Base-by-base conservation (phyloP, 495 filamentous ascomycete species). In the Talaromyces liani region DNA sequence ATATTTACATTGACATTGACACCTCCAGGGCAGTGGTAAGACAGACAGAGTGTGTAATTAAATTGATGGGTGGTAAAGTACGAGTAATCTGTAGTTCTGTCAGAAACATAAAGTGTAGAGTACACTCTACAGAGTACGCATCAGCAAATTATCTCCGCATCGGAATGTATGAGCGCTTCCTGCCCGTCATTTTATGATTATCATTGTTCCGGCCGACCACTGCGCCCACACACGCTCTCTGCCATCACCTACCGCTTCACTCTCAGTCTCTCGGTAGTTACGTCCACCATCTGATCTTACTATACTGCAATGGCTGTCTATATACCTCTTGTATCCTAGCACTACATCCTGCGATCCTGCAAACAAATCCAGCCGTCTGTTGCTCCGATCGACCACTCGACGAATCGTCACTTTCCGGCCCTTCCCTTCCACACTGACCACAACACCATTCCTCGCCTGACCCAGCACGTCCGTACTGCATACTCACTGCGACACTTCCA, bases 371-470 rank as follows among this genome's bases (percentile, higher is more conserved):
- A 18, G 31, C 62, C 29, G 16, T 67, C 39, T 58, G 47, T 63
- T 62, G 49, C 62, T 47, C 41, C 64, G 49, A 63, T 49, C 33
- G 54, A 62, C 60, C 64, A 65, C 63, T 55, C 62, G 58, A 69
- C 64, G 58, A 59, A 39, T 58, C 63, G 66, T 67, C 64, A 27
- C 54, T n/a, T 58, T 57, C 56, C 33, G 36, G 59, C 36, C 25
- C 34, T 61, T 61, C 16, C 53, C 53, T 20, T 47, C 59, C 59
- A 45, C 59, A 29, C 18, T 27, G 24, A 14, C 14, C 54, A 56
- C 54, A 22, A 8, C 36, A 41, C 31, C 57, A 10, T 36, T 59
- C 57, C 31, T 59, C 57, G n/a, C 16, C 57, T 20, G 29, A 9
- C 45, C 45, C 18, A 12, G 45, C 45, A 18, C 18, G 16, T 49